phyloP scores from a whole-genome alignment of 2,329 filamentous ascomycete genomes.

The Metarhizium brunneum region DNA sequence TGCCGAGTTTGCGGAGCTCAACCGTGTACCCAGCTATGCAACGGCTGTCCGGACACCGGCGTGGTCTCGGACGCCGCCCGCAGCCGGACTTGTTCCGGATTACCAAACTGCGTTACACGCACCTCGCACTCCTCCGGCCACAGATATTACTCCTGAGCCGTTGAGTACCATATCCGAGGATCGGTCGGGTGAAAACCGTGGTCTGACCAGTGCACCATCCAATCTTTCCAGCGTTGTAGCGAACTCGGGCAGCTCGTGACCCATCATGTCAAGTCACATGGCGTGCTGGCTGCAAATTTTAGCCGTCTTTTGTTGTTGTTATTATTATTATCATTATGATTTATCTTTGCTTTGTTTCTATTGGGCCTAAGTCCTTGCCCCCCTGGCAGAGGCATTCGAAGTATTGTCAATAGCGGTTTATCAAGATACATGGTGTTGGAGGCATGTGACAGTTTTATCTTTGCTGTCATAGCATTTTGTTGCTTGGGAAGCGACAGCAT shows the following conservation, averaged over 20 bases:
- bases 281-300: not conserved
- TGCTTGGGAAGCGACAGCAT: not conserved
- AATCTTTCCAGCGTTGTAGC: not conserved
- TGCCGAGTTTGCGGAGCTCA: slow-evolving; percentile 54
- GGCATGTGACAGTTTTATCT: not conserved
- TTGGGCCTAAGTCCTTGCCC: no score
- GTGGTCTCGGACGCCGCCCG: slow-evolving; percentile 39
- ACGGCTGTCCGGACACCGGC: slow-evolving; percentile 62
- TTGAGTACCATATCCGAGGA: slow-evolving; percentile 24
- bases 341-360: not conserved
- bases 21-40: slow-evolving; percentile 67
- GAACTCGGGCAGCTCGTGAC: not conserved
- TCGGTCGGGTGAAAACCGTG: slow-evolving; percentile 12
- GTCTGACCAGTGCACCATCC: not conserved
- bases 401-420: no score
- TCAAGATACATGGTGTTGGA: no score
- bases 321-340: not conserved
- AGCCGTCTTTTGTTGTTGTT: not conserved
- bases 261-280: not conserved
- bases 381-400: no score
- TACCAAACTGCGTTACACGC: slow-evolving; percentile 53
- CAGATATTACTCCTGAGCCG: slow-evolving; percentile 18
- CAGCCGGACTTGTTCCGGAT: slow-evolving; percentile 49
- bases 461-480: not conserved
- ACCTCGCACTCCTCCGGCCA: slow-evolving; percentile 36